phyloP scores from a whole-genome alignment of 2,329 filamentous ascomycete genomes.

The Albifimbria verrucaria region DNA sequence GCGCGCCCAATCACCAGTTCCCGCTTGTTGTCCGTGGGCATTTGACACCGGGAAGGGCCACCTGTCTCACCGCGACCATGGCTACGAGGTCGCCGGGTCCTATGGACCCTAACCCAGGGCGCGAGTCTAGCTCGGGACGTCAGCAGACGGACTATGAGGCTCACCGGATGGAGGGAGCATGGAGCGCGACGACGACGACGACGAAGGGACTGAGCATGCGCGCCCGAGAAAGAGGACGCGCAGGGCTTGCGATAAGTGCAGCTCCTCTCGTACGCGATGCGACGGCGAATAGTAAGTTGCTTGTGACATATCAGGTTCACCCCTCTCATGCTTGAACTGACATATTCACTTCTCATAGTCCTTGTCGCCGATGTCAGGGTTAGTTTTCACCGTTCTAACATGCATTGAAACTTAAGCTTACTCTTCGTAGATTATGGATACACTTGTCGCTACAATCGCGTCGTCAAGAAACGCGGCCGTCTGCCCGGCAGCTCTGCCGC shows the following conservation, averaged over 20 bases:
- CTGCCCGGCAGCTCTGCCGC: slow-evolving; percentile 19
- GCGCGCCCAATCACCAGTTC: neutral
- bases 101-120: neutral
- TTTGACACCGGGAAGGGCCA: neutral
- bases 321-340: slow-evolving; percentile 3
- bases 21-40: neutral
- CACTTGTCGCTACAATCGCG: slow-evolving; percentile 31
- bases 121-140: neutral
- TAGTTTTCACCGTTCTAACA: slow-evolving; percentile 8
- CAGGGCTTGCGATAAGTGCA: slow-evolving; percentile 30
- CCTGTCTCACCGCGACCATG: neutral
- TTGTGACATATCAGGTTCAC: neutral
- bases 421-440: slow-evolving; percentile 31
- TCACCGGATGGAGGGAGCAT: neutral
- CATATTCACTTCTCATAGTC: slow-evolving; percentile 5
- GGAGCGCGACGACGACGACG: neutral
- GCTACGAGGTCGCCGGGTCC: neutral
- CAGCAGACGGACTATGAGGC: neutral
- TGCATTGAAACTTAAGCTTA: neutral
- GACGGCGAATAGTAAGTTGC: slow-evolving; percentile 39
- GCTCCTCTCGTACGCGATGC: slow-evolving; percentile 37
- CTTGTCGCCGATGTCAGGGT: slow-evolving; percentile 34
- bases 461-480: slow-evolving; percentile 34
- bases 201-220: neutral
- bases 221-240: slow-evolving; percentile 1